Conservation (phyloP, 148 eudicot species). For the Chenopodium suecicum region DNA sequence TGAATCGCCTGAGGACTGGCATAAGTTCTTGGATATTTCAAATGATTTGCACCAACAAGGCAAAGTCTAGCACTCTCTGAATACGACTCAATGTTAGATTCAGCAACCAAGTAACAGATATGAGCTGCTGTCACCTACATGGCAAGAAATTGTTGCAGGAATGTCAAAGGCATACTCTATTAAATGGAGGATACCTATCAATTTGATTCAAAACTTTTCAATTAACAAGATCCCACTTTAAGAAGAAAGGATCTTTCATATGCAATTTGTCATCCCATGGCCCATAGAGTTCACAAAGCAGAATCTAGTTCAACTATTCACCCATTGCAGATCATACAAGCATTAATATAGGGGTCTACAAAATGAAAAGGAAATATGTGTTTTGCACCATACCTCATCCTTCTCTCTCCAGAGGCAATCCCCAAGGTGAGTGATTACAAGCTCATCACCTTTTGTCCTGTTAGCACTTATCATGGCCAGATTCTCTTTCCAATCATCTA, state of each 20-base stretch:
- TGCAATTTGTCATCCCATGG: neutral
- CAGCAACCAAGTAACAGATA: conserved; percentile 89
- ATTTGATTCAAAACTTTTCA: neutral
- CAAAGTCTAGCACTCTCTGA: conserved; percentile 86
- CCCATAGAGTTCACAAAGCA: neutral
- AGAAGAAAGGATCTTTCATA: neutral
- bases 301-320: neutral
- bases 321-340: neutral
- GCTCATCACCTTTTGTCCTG: conserved; percentile 83
- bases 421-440: conserved; percentile 88
- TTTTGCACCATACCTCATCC: conserved; percentile 54
- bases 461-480: conserved; percentile 81
- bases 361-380: neutral
- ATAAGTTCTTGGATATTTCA: conserved; percentile 76
- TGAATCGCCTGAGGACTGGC: conserved; percentile 88
- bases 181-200: neutral
- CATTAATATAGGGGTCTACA: neutral
- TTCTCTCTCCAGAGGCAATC: conserved; percentile 84
- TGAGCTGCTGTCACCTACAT: conserved; percentile 76
- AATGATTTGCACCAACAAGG: conserved; percentile 89
- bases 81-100: conserved; percentile 70
- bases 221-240: neutral
- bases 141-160: neutral
- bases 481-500: conserved; percentile 87
- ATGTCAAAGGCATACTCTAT: neutral